A percentile compares a stretch with the other conserved stretches of the same genome.
These are phyloP conservation scores for Musa balbisiana DNA, from an alignment of 202 grass and related monocot genomes.

Conservation along the genomic window DNA sequence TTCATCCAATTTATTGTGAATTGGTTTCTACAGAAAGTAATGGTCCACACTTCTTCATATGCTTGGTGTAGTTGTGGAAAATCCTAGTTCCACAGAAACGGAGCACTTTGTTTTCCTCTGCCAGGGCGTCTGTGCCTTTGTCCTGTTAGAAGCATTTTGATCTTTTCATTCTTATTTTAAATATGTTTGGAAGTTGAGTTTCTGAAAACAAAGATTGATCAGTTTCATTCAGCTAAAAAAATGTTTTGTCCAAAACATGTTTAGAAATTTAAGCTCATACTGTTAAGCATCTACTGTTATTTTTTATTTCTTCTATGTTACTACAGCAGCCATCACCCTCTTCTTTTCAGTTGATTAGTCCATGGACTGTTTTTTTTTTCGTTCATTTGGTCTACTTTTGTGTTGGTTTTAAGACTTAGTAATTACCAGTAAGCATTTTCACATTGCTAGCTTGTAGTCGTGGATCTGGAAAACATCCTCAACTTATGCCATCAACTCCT, in stretches of 20 bases:
- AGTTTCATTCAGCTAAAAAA: background rate
- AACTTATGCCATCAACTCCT: slow-evolving; percentile 99
- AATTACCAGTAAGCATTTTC: background rate
- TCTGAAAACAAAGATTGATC: no score
- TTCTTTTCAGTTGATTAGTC: background rate
- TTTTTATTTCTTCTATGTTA: background rate
- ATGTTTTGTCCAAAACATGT: background rate
- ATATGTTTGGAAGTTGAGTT: no score
- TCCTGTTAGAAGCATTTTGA: no score
- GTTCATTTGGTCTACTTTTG: background rate
- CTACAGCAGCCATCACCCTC: background rate
- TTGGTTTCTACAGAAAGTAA: no score
- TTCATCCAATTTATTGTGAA: no score
- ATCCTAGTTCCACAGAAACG: no score
- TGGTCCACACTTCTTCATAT: no score
- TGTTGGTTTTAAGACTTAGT: background rate
- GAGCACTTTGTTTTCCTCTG: no score
- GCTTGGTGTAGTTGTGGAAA: no score
- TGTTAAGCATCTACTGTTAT: no score
- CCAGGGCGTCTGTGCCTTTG: no score
- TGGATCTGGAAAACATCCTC: slow-evolving; percentile 94
- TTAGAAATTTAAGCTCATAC: background rate
- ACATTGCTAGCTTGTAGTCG: slow-evolving; percentile 55
- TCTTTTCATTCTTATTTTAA: no score
- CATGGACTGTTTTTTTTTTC: background rate